Evolutionary conservation across 1,284 basidiomycete genomes (phyloP).

Genomic region (Rhodofomes roseus): DNA sequence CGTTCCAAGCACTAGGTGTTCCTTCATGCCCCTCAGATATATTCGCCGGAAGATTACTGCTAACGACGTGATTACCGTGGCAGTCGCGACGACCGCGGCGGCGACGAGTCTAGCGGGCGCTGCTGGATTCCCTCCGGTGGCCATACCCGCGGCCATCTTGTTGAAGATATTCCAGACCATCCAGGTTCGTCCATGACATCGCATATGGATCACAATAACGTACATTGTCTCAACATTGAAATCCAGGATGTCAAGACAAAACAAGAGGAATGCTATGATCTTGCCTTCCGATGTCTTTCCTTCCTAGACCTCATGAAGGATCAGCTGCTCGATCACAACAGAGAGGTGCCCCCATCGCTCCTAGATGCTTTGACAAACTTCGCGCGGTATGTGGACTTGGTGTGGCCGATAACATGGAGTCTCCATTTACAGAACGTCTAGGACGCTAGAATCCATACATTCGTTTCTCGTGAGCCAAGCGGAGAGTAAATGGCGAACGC

Average conservation of each 20-base stretch:
- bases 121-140: conserved; percentile 40
- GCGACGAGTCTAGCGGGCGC: conserved; percentile 21
- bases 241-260: conserved; percentile 30
- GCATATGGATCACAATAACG: not conserved
- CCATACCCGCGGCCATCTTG: conserved; percentile 37
- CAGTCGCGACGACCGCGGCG: conserved; percentile 16
- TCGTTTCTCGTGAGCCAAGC: conserved; percentile 37
- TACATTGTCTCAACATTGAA: not conserved
- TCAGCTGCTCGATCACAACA: conserved; percentile 44
- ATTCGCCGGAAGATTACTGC: conserved; percentile 7
- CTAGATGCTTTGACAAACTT: conserved; percentile 41
- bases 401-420: not conserved
- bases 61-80: conserved; percentile 13
- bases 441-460: conserved; percentile 36
- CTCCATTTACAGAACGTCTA: conserved; percentile 8
- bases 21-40: conserved; percentile 6
- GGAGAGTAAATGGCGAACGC: conserved; percentile 37
- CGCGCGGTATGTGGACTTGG: conserved; percentile 23
- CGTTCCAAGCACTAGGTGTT: no score
- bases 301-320: conserved; percentile 43
- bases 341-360: conserved; percentile 38
- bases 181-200: conserved; percentile 31
- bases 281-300: conserved; percentile 43
- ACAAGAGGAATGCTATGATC: conserved; percentile 37
- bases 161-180: conserved; percentile 44